Percentiles rank a stretch among this genome's conserved stretches.
phyloP scores from a whole-genome alignment of 805 yeast species.

The Nakazawaea anatomiae region DNA sequence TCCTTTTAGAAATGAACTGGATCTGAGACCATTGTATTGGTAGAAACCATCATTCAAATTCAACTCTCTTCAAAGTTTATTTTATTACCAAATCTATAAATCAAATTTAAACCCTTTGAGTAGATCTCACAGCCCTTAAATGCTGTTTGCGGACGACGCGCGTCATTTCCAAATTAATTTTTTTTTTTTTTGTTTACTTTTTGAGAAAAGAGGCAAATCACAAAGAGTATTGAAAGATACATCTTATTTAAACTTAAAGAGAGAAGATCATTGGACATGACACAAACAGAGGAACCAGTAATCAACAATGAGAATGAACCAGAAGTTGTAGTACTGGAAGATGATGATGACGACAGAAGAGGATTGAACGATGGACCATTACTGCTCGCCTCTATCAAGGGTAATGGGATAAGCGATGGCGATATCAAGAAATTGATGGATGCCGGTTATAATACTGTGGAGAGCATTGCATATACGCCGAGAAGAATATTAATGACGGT shows the following conservation, averaged over 20 bases:
- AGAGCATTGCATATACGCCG: constrained; percentile 90
- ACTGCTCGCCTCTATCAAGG: constrained; percentile 49
- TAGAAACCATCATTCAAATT: no score
- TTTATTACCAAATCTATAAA: background rate
- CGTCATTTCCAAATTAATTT: background rate
- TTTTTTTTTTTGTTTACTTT: constrained; percentile 6
- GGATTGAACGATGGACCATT: constrained; percentile 41
- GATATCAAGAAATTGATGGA: constrained; percentile 79
- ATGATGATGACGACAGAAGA: constrained; percentile 44
- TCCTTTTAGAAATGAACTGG: no score
- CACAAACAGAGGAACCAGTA: background rate
- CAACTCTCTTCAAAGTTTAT: no score
- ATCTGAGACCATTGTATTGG: no score
- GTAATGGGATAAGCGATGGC: constrained; percentile 73
- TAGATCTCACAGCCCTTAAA: background rate
- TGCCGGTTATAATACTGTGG: constrained; percentile 85
- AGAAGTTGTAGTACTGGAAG: constrained; percentile 13
- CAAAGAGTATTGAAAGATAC: background rate
- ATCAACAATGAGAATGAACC: constrained; percentile 6
- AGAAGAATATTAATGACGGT: constrained; percentile 69
- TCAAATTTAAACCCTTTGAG: background rate
- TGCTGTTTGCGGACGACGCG: background rate
- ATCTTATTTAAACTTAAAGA: no score
- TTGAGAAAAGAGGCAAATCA: background rate
- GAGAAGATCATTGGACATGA: background rate